Base-by-base conservation (phyloP, 176 grass and related monocot genomes). In the Cocos nucifera region DNA sequence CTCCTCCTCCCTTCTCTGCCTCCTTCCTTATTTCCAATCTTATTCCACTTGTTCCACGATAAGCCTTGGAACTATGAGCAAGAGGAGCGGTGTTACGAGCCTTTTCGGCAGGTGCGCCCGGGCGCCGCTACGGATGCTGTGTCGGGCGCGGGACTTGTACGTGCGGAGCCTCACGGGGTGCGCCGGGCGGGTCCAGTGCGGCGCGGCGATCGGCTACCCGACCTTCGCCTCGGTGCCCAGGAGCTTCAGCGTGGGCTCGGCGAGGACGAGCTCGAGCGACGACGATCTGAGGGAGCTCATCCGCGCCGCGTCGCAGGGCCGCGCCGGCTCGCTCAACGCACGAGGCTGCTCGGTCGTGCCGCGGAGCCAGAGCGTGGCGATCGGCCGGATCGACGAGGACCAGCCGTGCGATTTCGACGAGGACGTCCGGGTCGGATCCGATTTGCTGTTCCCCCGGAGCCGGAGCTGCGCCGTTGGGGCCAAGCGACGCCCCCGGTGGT, bases 351-450 rank as follows among this genome's bases (percentile, higher is more conserved):
- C 0, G 5, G 9, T 44, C 35, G 62, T 65, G 39, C 19, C 53
- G 21, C 21, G 64, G 15, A 84, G 86, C 77, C 77, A 78, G 39
- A 95, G 86, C 62, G 86, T 75, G 2, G 83, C 77, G 22, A 82
- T 86, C 61, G 77, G 63, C 8, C 50, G 83, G 56, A 95, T 95
- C 70, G 86, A 95, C 49, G 90, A 95, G 83, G 86, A 95, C 49
- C 22, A 24, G 16, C 77, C 83, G 0, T 79, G 70, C 17, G 73
- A 86, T 10, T 89, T 89, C 35, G 75, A 54, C 22, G 62, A 68
- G 3, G 69, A 67, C 64, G 48, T 79, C 30, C 51, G 63, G 19
- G 50, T 52, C 15, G 64, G 52, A 29, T 39, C 26, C 22, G 65
- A 29, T 49, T 65, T 71, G 57, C 27, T 69, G 24, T 75, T 85